Evolutionary conservation across 2,329 filamentous ascomycete genomes (phyloP).

Genomic region (Ophiostoma novo-ulmi): DNA sequence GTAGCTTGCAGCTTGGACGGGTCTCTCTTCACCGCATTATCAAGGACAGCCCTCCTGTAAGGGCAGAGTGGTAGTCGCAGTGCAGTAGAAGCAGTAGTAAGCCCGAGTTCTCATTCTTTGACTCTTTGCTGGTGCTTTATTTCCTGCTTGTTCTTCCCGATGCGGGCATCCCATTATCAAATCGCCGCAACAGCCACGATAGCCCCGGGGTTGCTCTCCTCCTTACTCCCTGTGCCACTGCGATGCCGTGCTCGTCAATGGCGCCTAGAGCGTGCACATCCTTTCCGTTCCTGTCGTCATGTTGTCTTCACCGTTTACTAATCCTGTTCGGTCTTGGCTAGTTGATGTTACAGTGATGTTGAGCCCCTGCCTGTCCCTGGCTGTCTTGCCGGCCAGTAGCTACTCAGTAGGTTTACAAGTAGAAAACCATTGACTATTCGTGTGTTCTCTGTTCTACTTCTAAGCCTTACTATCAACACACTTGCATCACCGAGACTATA

Average conservation of each 20-base stretch:
- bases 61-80: not conserved
- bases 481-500: too few species aligned
- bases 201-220: not conserved
- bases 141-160: not conserved
- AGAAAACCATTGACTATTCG: too few species aligned
- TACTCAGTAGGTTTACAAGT: too few species aligned
- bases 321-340: not conserved
- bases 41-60: not conserved
- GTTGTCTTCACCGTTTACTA: not conserved
- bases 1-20: conserved; percentile 12
- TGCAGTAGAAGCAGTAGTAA: not conserved
- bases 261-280: conserved; percentile 18
- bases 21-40: conserved; percentile 13
- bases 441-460: too few species aligned
- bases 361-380: not conserved
- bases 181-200: not conserved
- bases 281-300: conserved; percentile 12
- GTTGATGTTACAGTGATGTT: not conserved
- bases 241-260: conserved; percentile 9
- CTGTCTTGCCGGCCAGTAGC: not conserved
- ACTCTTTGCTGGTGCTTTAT: not conserved
- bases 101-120: not conserved
- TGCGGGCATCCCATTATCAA: not conserved
- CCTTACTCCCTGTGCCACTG: conserved; percentile 6
- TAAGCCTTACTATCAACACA: too few species aligned